These are phyloP conservation scores for Dendrobium chrysotoxum DNA, from an alignment of 106 monocot genomes.

Conservation along the genomic window DNA sequence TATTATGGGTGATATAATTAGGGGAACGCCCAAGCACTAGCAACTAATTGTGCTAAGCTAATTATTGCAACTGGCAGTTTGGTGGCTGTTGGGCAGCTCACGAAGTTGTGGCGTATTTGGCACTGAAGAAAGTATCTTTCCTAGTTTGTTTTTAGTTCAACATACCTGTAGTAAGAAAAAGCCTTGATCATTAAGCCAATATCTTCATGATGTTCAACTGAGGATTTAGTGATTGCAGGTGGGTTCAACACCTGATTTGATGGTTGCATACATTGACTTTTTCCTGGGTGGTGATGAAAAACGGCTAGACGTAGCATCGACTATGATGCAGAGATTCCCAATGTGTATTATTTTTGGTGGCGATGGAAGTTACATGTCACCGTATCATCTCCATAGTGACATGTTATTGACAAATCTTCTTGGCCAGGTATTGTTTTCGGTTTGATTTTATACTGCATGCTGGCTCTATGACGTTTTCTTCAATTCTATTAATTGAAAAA, in stretches of 20 bases:
- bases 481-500: slow-evolving; percentile 2
- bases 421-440: slow-evolving; percentile 57
- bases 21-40: no score
- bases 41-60: no score
- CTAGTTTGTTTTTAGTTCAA: no score
- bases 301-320: slow-evolving; percentile 53
- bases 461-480: not conserved
- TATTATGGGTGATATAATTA: no score
- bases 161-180: no score
- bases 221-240: slow-evolving; percentile 43
- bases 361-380: slow-evolving; percentile 91
- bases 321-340: slow-evolving; percentile 67
- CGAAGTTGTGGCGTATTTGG: no score
- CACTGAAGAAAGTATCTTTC: no score
- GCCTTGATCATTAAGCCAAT: no score
- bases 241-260: slow-evolving; percentile 90
- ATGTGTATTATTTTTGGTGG: slow-evolving; percentile 94
- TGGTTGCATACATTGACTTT: slow-evolving; percentile 95
- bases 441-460: not conserved
- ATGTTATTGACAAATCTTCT: slow-evolving; percentile 75
- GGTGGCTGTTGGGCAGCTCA: no score
- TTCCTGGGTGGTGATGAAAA: slow-evolving; percentile 97
- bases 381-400: slow-evolving; percentile 83
- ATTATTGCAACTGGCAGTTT: no score
- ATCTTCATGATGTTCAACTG: not conserved